Conservation (phyloP, 148 eudicot species). For the Chenopodium album region DNA sequence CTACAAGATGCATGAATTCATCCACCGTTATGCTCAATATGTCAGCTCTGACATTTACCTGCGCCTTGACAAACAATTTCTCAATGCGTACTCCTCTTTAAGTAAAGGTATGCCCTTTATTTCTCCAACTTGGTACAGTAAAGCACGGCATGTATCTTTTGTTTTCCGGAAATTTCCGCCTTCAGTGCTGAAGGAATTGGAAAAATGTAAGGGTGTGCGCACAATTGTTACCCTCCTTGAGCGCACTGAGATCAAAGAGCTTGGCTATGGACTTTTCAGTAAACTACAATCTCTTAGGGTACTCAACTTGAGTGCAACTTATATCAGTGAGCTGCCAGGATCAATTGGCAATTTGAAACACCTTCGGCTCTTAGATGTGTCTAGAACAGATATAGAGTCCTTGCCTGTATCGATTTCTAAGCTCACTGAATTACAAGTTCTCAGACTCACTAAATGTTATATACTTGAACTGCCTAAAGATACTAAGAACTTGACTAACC, state of each 20-base stretch:
- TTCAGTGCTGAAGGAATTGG: not conserved
- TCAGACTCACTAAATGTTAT: not conserved
- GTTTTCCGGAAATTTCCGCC: not conserved
- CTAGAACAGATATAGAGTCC: not conserved
- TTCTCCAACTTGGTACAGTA: not conserved
- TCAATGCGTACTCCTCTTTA: not conserved
- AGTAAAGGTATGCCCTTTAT: not conserved
- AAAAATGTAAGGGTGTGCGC: not conserved
- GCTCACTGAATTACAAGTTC: not conserved
- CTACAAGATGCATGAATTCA: not conserved
- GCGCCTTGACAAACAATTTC: not conserved
- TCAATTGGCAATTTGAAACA: slow-evolving; percentile 5
- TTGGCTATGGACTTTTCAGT: not conserved
- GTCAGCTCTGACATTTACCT: not conserved
- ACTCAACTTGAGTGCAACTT: slow-evolving; percentile 5
- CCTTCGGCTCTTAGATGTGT: not conserved
- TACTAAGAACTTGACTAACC: not conserved
- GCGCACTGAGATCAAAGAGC: not conserved
- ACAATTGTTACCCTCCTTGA: not conserved
- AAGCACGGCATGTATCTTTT: not conserved
- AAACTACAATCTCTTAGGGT: not conserved
- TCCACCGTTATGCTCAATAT: not conserved
- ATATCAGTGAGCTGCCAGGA: not conserved
- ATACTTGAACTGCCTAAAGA: not conserved
- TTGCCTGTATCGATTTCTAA: not conserved